A percentile compares a stretch with the other conserved stretches of the same genome.
These are phyloP conservation scores for Phaeosphaeriaceae sp. DNA, from an alignment of 2,329 filamentous ascomycete species.

Conservation along the genomic window DNA sequence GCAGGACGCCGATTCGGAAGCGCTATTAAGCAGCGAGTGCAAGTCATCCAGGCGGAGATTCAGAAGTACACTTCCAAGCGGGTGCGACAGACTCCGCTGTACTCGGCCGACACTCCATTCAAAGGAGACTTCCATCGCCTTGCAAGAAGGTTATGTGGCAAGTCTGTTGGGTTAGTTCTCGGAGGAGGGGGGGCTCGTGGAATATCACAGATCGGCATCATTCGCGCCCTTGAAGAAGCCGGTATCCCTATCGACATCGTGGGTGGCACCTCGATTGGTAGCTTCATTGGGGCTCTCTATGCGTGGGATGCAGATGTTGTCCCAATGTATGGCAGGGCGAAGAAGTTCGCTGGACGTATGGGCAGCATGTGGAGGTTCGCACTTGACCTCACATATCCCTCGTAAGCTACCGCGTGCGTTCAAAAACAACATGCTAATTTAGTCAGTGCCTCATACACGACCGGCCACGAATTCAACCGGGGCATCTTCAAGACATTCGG, in stretches of 20 bases:
- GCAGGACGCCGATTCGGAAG: constrained; percentile 80
- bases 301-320: constrained; percentile 96
- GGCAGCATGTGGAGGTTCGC: constrained; percentile 99
- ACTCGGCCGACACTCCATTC: constrained; percentile 88
- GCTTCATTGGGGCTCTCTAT: constrained; percentile 94
- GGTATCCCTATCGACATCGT: constrained; percentile 96
- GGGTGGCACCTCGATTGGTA: constrained; percentile 93
- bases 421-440: constrained; percentile 13
- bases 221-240: constrained; percentile 92
- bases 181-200: constrained; percentile 93
- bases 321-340: constrained; percentile 93
- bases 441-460: constrained; percentile 82
- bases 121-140: constrained; percentile 97
- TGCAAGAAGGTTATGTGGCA: constrained; percentile 87
- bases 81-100: constrained; percentile 85
- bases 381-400: constrained; percentile 93
- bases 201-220: constrained; percentile 91
- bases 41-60: constrained; percentile 94
- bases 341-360: constrained; percentile 99
- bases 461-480: constrained; percentile 97
- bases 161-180: constrained; percentile 91
- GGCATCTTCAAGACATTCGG: constrained; percentile 99
- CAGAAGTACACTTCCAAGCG: constrained; percentile 97
- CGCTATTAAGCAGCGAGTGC: constrained; percentile 88
- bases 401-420: constrained; percentile 50